Conservation (phyloP, 306 rosid genomes). For the Nissolia schottii region DNA sequence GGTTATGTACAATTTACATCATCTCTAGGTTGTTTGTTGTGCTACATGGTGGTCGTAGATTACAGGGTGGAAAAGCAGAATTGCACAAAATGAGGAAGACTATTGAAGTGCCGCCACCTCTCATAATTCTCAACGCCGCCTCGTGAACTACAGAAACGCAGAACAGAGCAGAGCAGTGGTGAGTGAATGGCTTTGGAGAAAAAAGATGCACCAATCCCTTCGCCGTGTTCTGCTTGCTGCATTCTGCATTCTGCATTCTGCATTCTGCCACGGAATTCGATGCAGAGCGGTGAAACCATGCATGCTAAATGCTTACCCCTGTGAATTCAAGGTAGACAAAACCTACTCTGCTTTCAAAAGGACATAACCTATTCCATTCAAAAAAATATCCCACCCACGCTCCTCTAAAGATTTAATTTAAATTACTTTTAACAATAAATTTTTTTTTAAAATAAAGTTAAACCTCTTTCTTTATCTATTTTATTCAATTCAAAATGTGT, state of each 20-base stretch:
- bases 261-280: slow-evolving; percentile 26
- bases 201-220: slow-evolving; percentile 36
- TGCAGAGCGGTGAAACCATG: slow-evolving; percentile 36
- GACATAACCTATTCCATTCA: too few species aligned
- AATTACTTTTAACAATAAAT: too few species aligned
- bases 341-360: too few species aligned
- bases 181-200: neutral
- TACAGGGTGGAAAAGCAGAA: neutral
- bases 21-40: too few species aligned
- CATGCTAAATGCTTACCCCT: neutral
- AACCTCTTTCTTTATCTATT: too few species aligned
- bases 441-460: too few species aligned
- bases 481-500: too few species aligned
- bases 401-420: neutral
- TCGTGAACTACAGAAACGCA: slow-evolving; percentile 24
- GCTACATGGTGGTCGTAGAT: too few species aligned
- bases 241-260: too few species aligned
- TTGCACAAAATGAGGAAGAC: neutral
- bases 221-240: slow-evolving; percentile 14
- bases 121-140: slow-evolving; percentile 23
- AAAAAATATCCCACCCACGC: neutral
- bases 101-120: slow-evolving; percentile 31
- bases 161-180: neutral
- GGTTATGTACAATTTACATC: too few species aligned
- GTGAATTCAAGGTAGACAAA: neutral